phyloP scores from a whole-genome alignment of 768 basidiomycete species.

The Boletellus emodensis region DNA sequence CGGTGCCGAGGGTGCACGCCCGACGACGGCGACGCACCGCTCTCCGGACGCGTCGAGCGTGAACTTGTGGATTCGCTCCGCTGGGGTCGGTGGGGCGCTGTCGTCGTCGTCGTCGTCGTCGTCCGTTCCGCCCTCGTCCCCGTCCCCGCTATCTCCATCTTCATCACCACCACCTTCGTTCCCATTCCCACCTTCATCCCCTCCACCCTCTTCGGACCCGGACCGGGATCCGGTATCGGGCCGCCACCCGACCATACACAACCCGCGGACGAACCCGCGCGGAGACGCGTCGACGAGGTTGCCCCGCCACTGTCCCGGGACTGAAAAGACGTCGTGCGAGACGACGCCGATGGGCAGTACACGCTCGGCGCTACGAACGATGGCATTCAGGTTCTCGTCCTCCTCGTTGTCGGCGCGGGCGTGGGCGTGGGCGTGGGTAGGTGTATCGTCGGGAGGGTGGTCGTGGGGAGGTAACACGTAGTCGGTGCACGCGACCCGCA shows the following conservation, averaged over 20 bases:
- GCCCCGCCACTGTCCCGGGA: slow-evolving; percentile 10
- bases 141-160: not conserved
- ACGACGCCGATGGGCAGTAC: slow-evolving; percentile 8
- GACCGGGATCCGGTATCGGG: not conserved
- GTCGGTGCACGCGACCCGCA: slow-evolving; percentile 15
- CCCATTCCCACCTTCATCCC: not conserved
- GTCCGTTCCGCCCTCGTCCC: not conserved
- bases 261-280: slow-evolving; percentile 15
- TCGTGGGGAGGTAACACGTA: slow-evolving; percentile 4
- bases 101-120: not conserved
- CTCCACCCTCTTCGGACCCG: no score
- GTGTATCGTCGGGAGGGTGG: not conserved
- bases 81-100: not conserved
- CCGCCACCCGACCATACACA: slow-evolving; percentile 1
- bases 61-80: slow-evolving; percentile 9
- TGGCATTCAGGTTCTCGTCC: not conserved
- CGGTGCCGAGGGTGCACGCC: not conserved
- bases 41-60: slow-evolving; percentile 18
- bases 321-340: slow-evolving; percentile 10
- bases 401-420: not conserved
- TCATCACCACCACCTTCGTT: no score
- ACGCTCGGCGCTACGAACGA: slow-evolving; percentile 4
- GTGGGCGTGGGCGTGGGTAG: no score
- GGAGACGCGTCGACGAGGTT: slow-evolving; percentile 15
- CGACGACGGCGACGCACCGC: slow-evolving; percentile 8